A percentile compares a stretch with the other conserved stretches of the same genome.
Conservation (phyloP, 2,329 filamentous ascomycete species). For the Triangularia setosa region DNA sequence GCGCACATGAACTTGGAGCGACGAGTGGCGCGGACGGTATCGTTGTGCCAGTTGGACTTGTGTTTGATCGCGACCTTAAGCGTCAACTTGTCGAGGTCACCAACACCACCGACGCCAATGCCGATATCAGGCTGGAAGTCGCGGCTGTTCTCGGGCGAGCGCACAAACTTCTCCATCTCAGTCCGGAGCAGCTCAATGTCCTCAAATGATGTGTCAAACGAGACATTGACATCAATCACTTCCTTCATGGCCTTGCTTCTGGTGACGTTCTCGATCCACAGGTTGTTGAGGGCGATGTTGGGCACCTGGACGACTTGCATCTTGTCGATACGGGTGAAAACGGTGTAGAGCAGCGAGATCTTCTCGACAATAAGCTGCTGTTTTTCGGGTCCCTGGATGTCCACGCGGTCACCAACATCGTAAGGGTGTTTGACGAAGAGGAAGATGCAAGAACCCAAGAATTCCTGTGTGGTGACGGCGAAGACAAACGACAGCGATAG, state of each 20-base stretch:
- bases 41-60: slow-evolving; percentile 91
- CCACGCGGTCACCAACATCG: slow-evolving; percentile 91
- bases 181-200: slow-evolving; percentile 80
- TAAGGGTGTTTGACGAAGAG: slow-evolving; percentile 98
- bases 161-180: slow-evolving; percentile 84
- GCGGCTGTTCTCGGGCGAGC: slow-evolving; percentile 75
- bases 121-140: slow-evolving; percentile 86
- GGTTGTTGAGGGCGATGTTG: slow-evolving; percentile 84
- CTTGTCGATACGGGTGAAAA: slow-evolving; percentile 80
- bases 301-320: slow-evolving; percentile 77
- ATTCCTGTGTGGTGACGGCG: slow-evolving; percentile 84
- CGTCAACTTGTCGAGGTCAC: slow-evolving; percentile 81
- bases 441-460: slow-evolving; percentile 98
- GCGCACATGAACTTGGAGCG: slow-evolving; percentile 98
- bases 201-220: slow-evolving; percentile 83
- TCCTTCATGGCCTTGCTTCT: slow-evolving; percentile 91
- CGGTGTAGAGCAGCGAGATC: slow-evolving; percentile 88
- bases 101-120: slow-evolving; percentile 73
- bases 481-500: slow-evolving; percentile 98
- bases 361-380: slow-evolving; percentile 80
- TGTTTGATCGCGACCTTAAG: slow-evolving; percentile 82
- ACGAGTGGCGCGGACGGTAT: slow-evolving; percentile 71
- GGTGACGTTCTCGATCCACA: slow-evolving; percentile 94
- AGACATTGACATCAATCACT: slow-evolving; percentile 72
- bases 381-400: slow-evolving; percentile 58